A percentile compares a stretch with the other conserved stretches of the same genome.
Conservation (phyloP, 441 rosid genomes). For the Pelargonium australe region DNA sequence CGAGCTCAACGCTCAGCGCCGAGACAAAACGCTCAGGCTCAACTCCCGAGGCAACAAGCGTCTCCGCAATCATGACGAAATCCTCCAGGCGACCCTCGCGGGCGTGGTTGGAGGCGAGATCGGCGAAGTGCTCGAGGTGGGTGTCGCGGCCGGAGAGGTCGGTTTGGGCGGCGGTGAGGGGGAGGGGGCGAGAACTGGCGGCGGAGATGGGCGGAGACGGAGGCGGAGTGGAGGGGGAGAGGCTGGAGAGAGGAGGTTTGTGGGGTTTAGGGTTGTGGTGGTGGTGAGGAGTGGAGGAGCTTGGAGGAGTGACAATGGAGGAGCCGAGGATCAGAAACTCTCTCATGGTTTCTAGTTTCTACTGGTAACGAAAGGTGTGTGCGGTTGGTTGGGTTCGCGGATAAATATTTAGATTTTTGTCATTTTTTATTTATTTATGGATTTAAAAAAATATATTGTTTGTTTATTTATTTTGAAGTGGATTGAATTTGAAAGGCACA, state of each 20-base stretch:
- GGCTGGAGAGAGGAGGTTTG: slow-evolving; percentile 19
- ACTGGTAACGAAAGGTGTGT: no score
- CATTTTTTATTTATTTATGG: no score
- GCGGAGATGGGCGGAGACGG: slow-evolving; percentile 26
- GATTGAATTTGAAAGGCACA: no score
- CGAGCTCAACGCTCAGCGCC: slow-evolving; percentile 32
- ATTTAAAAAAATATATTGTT: no score
- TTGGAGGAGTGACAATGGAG: slow-evolving; percentile 17
- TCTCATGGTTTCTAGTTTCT: no score
- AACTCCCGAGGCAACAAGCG: slow-evolving; percentile 44
- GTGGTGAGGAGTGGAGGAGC: slow-evolving; percentile 28
- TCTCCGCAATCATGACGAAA: slow-evolving; percentile 47
- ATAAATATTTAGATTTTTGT: no score
- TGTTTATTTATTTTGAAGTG: no score
- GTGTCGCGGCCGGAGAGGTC: slow-evolving; percentile 21
- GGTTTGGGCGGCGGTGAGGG: slow-evolving; percentile 28
- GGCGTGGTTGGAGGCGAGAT: slow-evolving; percentile 61
- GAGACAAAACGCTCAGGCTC: slow-evolving; percentile 41
- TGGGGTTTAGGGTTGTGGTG: slow-evolving; percentile 20
- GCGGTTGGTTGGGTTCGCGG: no score
- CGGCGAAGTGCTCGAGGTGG: slow-evolving; percentile 35
- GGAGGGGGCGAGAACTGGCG: slow-evolving; percentile 23
- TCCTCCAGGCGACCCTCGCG: slow-evolving; percentile 66
- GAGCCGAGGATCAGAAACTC: background rate
- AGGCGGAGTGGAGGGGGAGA: no score